Evolutionary conservation across 176 grass and related monocot species (phyloP).

Genomic region (Triticum dicoccoides): DNA sequence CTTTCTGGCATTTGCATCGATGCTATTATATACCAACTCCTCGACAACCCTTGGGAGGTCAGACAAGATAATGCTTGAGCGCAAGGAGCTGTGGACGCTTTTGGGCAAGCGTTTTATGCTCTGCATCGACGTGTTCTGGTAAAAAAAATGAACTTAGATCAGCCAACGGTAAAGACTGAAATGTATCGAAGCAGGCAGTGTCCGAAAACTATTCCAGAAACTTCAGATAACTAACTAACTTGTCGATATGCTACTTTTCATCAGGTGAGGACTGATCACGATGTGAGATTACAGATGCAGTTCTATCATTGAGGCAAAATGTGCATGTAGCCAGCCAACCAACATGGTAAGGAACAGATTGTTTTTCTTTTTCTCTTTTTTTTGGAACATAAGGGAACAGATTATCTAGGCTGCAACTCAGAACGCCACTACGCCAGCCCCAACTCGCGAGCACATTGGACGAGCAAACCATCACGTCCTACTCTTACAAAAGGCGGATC

Average conservation of each 20-base stretch:
- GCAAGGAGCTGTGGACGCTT: slow-evolving; percentile 56
- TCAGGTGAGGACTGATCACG: neutral
- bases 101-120: slow-evolving; percentile 60
- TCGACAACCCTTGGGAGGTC: slow-evolving; percentile 80
- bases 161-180: neutral
- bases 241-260: neutral
- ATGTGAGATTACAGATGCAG: neutral
- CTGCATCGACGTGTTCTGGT: slow-evolving; percentile 44
- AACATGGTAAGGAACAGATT: neutral
- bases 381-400: neutral
- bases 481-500: neutral
- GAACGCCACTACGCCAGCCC: neutral
- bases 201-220: neutral
- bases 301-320: neutral
- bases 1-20: slow-evolving; percentile 77
- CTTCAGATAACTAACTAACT: neutral
- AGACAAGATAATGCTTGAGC: slow-evolving; percentile 67
- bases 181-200: neutral
- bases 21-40: slow-evolving; percentile 85
- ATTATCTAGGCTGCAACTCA: neutral
- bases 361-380: neutral
- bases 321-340: neutral
- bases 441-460: neutral
- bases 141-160: slow-evolving; percentile 5
- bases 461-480: neutral